These are phyloP conservation scores for Hawksworthiomyces lignivorus DNA, from an alignment of 2,329 filamentous ascomycete genomes.

Conservation along the genomic window DNA sequence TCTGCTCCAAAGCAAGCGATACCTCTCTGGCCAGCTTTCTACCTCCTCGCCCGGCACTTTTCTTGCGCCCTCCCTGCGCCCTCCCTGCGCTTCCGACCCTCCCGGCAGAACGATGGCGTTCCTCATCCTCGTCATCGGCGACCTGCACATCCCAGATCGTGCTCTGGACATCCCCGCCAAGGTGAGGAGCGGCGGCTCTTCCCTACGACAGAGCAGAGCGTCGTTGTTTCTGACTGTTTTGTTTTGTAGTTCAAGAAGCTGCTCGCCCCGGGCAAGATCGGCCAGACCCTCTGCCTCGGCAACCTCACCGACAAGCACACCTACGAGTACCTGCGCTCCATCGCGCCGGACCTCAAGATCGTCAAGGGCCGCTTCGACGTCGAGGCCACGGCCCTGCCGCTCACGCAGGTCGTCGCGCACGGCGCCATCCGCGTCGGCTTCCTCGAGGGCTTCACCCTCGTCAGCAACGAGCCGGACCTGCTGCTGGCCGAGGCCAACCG, in stretches of 20 bases:
- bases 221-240: slow-evolving; percentile 8
- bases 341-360: slow-evolving; percentile 65
- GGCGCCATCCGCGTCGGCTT: slow-evolving; percentile 59
- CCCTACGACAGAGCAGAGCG: no score
- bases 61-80: not conserved
- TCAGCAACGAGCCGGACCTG: slow-evolving; percentile 58
- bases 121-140: slow-evolving; percentile 84
- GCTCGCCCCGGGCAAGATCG: slow-evolving; percentile 74
- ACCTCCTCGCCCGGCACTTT: no score
- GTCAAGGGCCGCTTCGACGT: slow-evolving; percentile 61
- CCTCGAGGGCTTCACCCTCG: slow-evolving; percentile 60
- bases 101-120: slow-evolving; percentile 60
- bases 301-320: slow-evolving; percentile 74
- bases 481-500: slow-evolving; percentile 61
- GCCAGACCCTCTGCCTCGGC: slow-evolving; percentile 71
- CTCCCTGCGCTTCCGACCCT: not conserved
- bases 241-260: slow-evolving; percentile 69
- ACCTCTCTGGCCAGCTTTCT: no score
- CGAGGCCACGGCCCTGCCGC: slow-evolving; percentile 56
- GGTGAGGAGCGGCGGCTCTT: no score
- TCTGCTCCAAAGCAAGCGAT: no score
- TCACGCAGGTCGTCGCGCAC: slow-evolving; percentile 60
- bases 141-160: slow-evolving; percentile 88
- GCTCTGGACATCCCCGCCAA: slow-evolving; percentile 86
- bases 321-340: slow-evolving; percentile 70